Percentiles rank a stretch among this genome's conserved stretches.
Conservation (phyloP, 2,329 filamentous ascomycete species). For the Trichophyton schoenleinii region DNA sequence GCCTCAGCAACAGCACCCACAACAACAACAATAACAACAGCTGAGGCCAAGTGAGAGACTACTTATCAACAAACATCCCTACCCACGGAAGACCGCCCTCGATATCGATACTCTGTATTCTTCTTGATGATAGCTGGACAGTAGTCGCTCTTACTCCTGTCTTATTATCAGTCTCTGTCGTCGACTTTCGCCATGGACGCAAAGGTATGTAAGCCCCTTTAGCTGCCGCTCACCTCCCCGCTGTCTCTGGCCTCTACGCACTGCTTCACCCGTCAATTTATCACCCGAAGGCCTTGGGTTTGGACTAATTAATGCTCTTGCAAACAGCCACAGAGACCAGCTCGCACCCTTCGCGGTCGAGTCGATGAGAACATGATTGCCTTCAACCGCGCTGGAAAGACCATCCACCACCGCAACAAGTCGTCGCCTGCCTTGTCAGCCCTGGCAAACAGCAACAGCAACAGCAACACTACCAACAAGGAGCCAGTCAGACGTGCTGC, state of each 20-base stretch:
- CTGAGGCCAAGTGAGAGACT: too few species aligned
- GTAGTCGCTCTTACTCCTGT: not conserved
- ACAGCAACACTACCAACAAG: slow-evolving; percentile 35
- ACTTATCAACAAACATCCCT: not conserved
- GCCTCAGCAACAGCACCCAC: too few species aligned
- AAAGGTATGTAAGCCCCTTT: slow-evolving; percentile 25
- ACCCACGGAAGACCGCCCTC: not conserved
- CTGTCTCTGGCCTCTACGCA: not conserved
- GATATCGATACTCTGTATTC: not conserved
- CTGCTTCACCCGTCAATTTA: not conserved
- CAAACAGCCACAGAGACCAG: slow-evolving; percentile 55
- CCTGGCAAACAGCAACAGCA: slow-evolving; percentile 22
- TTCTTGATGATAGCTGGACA: not conserved
- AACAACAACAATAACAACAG: too few species aligned
- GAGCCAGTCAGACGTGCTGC: slow-evolving; percentile 60
- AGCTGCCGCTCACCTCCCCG: slow-evolving; percentile 18
- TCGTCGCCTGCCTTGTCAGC: slow-evolving; percentile 54
- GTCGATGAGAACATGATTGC: slow-evolving; percentile 57
- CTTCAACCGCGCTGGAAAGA: slow-evolving; percentile 38
- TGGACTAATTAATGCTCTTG: slow-evolving; percentile 13
- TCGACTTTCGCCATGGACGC: slow-evolving; percentile 29
- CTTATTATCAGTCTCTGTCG: not conserved
- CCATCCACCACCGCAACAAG: slow-evolving; percentile 69
- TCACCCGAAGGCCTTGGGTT: not conserved
- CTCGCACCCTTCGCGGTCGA: slow-evolving; percentile 46